These are phyloP conservation scores for Lentinula novae-zelandiae DNA, from an alignment of 1,284 basidiomycete genomes.

Conservation along the genomic window DNA sequence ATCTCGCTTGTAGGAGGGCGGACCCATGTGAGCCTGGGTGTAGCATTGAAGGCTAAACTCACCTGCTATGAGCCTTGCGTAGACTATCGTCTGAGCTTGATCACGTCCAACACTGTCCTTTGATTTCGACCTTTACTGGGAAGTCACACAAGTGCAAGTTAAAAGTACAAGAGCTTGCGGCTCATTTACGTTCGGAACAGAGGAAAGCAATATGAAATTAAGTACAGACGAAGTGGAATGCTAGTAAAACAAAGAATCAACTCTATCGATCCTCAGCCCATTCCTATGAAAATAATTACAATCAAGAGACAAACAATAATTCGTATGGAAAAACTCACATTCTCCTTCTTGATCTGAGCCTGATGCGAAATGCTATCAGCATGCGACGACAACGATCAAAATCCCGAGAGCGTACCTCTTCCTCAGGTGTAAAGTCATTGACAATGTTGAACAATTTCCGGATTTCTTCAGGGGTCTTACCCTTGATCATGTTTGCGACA, in stretches of 20 bases:
- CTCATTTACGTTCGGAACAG: background rate
- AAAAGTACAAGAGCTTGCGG: too few species aligned
- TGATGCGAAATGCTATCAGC: constrained; percentile 25
- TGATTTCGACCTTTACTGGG: too few species aligned
- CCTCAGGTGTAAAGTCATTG: constrained; percentile 98
- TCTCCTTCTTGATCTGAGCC: constrained; percentile 99
- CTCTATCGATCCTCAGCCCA: constrained; percentile 84
- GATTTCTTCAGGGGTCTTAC: constrained; percentile 95
- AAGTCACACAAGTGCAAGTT: too few species aligned
- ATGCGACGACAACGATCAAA: constrained; percentile 9
- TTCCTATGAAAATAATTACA: constrained; percentile 48
- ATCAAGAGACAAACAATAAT: constrained; percentile 15
- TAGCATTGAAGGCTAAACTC: too few species aligned
- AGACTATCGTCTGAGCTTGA: too few species aligned
- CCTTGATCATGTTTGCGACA: constrained; percentile 99
- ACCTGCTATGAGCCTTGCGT: too few species aligned
- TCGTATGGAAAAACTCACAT: constrained; percentile 53
- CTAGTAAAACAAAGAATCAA: constrained; percentile 8
- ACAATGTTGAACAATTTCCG: constrained; percentile 97
- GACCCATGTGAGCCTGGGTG: too few species aligned
- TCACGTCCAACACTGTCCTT: too few species aligned
- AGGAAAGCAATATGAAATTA: background rate
- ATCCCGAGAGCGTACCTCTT: constrained; percentile 64
- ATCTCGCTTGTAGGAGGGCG: too few species aligned
- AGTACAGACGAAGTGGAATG: background rate